These are phyloP conservation scores for Phialophora expanda DNA, from an alignment of 2,329 filamentous ascomycete species.

Conservation along the genomic window DNA sequence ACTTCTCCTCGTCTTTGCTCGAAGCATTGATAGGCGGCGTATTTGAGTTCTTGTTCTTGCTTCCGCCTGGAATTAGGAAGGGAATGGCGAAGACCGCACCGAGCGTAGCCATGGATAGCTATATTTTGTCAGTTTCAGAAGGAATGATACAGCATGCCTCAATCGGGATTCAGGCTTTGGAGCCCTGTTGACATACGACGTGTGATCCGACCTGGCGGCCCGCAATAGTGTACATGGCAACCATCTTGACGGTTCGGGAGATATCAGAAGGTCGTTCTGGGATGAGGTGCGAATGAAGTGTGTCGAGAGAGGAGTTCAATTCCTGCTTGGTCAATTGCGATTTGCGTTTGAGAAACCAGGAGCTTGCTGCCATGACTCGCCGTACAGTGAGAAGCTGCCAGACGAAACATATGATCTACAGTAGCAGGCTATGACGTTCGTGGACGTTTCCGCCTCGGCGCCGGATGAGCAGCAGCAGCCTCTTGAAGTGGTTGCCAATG, in stretches of 20 bases:
- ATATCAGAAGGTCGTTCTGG: background rate
- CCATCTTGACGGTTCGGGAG: conserved; percentile 49
- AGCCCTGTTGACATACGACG: conserved; percentile 46
- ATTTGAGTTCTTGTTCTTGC: conserved; percentile 54
- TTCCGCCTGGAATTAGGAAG: conserved; percentile 54
- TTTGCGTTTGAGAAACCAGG: conserved; percentile 15
- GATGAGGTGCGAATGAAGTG: conserved; percentile 1
- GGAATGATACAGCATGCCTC: background rate
- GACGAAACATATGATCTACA: background rate
- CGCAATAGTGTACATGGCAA: conserved; percentile 58
- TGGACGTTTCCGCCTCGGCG: background rate
- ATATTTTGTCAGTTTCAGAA: conserved; percentile 29
- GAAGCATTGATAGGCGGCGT: conserved; percentile 66
- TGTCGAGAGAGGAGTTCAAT: background rate
- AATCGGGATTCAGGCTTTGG: background rate
- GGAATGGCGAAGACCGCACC: conserved; percentile 56
- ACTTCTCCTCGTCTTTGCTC: conserved; percentile 71
- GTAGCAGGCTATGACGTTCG: background rate
- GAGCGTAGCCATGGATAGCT: conserved; percentile 68
- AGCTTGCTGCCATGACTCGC: conserved; percentile 11
- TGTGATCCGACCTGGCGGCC: conserved; percentile 60
- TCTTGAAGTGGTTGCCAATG: background rate
- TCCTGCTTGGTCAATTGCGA: conserved; percentile 1
- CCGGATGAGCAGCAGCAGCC: background rate
- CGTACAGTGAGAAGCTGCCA: background rate